Evolutionary conservation across 2,329 filamentous ascomycete species (phyloP).

Genomic region (Alternaria gaisen): DNA sequence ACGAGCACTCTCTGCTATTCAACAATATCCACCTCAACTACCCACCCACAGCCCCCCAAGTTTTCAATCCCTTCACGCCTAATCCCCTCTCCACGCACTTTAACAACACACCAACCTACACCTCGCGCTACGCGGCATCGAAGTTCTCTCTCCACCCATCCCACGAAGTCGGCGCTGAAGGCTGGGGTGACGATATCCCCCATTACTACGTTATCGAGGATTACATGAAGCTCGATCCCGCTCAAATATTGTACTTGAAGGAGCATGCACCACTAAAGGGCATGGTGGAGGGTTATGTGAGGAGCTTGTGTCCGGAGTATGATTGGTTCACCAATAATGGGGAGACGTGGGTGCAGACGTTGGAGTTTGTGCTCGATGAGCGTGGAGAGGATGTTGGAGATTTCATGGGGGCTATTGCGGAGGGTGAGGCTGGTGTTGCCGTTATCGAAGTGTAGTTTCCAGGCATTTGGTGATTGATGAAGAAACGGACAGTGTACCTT

Average conservation of each 20-base stretch:
- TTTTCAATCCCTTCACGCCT: constrained; percentile 42
- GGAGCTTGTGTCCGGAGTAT: constrained; percentile 52
- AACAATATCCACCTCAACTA: constrained; percentile 63
- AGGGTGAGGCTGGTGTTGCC: constrained; percentile 75
- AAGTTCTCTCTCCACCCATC: constrained; percentile 59
- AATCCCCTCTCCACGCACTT: constrained; percentile 49
- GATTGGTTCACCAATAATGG: constrained; percentile 72
- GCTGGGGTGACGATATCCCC: constrained; percentile 70
- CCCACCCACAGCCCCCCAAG: constrained; percentile 47
- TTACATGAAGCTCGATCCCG: constrained; percentile 70
- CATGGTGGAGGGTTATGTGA: constrained; percentile 65
- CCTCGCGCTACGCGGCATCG: constrained; percentile 53
- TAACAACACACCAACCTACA: constrained; percentile 44
- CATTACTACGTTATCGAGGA: constrained; percentile 72
- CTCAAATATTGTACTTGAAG: constrained; percentile 66
- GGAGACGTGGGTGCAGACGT: constrained; percentile 68
- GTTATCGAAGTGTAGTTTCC: constrained; percentile 17
- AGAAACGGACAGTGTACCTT: background rate
- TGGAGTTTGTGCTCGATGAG: constrained; percentile 65
- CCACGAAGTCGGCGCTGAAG: constrained; percentile 65
- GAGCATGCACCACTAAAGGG: constrained; percentile 65
- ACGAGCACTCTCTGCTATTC: constrained; percentile 60
- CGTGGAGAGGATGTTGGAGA: constrained; percentile 62
- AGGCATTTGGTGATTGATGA: background rate
- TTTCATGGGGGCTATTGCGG: constrained; percentile 71